Evolutionary conservation across 2,329 filamentous ascomycete species (phyloP).

Genomic region (Monilinia aucupariae): DNA sequence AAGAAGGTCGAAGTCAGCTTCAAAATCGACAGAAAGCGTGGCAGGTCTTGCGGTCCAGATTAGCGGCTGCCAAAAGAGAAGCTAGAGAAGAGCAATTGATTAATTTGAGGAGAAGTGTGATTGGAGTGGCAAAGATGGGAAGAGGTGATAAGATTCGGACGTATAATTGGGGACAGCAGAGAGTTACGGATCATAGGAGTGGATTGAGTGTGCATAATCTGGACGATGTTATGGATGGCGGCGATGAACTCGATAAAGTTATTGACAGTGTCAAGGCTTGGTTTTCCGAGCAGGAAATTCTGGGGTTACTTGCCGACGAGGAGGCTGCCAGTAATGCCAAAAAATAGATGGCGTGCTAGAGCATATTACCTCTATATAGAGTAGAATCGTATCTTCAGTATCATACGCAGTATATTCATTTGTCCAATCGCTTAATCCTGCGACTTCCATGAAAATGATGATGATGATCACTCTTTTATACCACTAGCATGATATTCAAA

Average conservation of each 20-base stretch:
- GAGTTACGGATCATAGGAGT: conserved; percentile 68
- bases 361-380: not conserved
- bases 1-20: conserved; percentile 85
- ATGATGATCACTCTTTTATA: not conserved
- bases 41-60: conserved; percentile 72
- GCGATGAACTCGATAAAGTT: conserved; percentile 55
- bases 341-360: conserved; percentile 17
- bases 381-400: no score
- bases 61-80: conserved; percentile 76
- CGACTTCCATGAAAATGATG: not conserved
- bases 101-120: conserved; percentile 67
- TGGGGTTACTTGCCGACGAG: conserved; percentile 51
- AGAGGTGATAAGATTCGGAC: conserved; percentile 86
- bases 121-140: conserved; percentile 76
- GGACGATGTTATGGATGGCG: conserved; percentile 60
- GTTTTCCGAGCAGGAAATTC: conserved; percentile 61
- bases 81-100: conserved; percentile 76
- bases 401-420: not conserved
- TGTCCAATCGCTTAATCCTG: not conserved
- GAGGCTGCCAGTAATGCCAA: conserved; percentile 26
- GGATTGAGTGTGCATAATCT: conserved; percentile 61
- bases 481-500: not conserved
- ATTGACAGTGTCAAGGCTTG: conserved; percentile 65
- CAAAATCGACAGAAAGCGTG: conserved; percentile 85
- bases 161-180: conserved; percentile 65